phyloP scores from a whole-genome alignment of 192 early-diverging fungal species.

The Haplosporangium gracile region DNA sequence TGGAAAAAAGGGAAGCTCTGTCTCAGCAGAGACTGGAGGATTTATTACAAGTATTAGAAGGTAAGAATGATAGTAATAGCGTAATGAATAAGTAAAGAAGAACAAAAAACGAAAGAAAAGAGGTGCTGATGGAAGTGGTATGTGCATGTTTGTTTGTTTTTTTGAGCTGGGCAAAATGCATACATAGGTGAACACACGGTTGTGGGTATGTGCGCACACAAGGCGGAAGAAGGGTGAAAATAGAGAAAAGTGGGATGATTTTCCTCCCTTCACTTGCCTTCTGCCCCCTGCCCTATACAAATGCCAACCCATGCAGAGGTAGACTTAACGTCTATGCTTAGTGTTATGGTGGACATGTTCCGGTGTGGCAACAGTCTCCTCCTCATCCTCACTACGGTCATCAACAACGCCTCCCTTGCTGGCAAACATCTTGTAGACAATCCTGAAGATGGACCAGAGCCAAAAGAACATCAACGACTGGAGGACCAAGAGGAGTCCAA shows the following conservation, averaged over 20 bases:
- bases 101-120: neutral
- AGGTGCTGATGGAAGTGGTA: neutral
- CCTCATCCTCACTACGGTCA: conserved; percentile 52
- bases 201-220: neutral
- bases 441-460: conserved; percentile 75
- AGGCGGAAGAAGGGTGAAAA: neutral
- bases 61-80: neutral
- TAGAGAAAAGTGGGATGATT: neutral
- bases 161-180: neutral
- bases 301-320: neutral
- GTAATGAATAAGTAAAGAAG: neutral
- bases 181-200: neutral
- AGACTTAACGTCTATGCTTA: conserved; percentile 1
- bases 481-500: conserved; percentile 70
- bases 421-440: conserved; percentile 57
- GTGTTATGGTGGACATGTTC: conserved; percentile 22
- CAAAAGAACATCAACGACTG: conserved; percentile 83
- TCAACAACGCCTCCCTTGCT: conserved; percentile 52
- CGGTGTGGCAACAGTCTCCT: conserved; percentile 11
- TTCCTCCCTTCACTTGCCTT: neutral
- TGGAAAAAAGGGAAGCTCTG: neutral
- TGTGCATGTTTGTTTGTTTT: neutral
- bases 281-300: neutral
- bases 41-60: neutral
- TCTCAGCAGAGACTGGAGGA: neutral